Base-by-base conservation (phyloP, 192 early-diverging fungal species). In the Mortierella hygrophila region DNA sequence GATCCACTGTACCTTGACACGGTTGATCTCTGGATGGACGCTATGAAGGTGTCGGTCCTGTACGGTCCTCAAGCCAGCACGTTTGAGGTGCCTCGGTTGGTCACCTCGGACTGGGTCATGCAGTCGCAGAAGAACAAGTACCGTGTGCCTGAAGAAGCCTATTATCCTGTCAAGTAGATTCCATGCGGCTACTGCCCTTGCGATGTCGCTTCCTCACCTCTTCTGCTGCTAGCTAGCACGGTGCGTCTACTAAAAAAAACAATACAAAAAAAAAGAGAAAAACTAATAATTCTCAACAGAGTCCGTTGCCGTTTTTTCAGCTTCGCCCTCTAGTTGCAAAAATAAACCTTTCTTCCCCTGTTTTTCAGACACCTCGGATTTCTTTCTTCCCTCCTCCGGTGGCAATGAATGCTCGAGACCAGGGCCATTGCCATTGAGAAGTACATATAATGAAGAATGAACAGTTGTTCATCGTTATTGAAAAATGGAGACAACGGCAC, bases 41-140 rank as follows among this genome's bases (percentile, higher is more conserved):
- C 84, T 10, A 86, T 80, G 49, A 76, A 72, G 60, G 68, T 80
- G 0, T 68, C 78, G 40, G 21, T 23, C 0, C 65, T 86, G 0
- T 86, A 78, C 46, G 84, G 79, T 20, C n/a, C 74, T 60, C 26
- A 11, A 42, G 46, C 79, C 18, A 42, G 42, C 26, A 70, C 76
- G 2, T 81, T 86, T 52, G 78, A 80, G 8, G 70, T 80, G 0
- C 84, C 84, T 16, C 78, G 84, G 23, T 49, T 86, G 42, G 79
- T 86, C 41, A 86, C 84, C 2, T 70, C 79, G 15, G 75, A 71
- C 35, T 86, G 84, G 84, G 84, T 86, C 20, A 73, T 44, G 16
- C 77, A 78, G 26, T 86, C 84, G 1, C 75, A 81, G 6, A 68
- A 78, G 37, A 77, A 71, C 29, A 76, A 63, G 29, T 81, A 81